phyloP scores from a whole-genome alignment of 768 basidiomycete species.

The Leccinum variicolor region DNA sequence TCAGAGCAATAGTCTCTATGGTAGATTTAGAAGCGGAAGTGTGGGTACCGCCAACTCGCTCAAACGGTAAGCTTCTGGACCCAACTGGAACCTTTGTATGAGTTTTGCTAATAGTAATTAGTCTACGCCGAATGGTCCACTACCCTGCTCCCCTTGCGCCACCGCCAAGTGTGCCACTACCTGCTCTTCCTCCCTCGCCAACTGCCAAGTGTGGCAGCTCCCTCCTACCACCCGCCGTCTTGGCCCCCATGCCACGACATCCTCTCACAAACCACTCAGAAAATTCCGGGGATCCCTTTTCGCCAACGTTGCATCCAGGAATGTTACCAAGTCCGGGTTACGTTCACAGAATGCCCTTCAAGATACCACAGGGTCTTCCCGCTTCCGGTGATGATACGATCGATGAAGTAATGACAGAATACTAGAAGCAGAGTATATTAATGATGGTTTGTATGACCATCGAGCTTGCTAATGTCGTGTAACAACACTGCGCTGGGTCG shows the following conservation, averaged over 20 bases:
- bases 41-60: slow-evolving; percentile 29
- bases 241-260: slow-evolving; percentile 17
- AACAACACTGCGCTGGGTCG: slow-evolving; percentile 14
- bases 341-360: slow-evolving; percentile 9
- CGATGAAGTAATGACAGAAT: slow-evolving; percentile 23
- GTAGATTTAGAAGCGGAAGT: slow-evolving; percentile 58
- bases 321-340: slow-evolving; percentile 10
- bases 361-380: slow-evolving; percentile 5
- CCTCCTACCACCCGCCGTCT: slow-evolving; percentile 18
- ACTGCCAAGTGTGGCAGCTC: slow-evolving; percentile 11
- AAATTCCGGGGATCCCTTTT: slow-evolving; percentile 1
- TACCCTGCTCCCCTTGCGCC: slow-evolving; percentile 23
- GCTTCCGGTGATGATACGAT: slow-evolving; percentile 1
- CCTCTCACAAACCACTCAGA: slow-evolving; percentile 11
- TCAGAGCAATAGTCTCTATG: slow-evolving; percentile 42
- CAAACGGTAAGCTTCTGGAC: slow-evolving; percentile 29
- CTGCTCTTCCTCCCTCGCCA: slow-evolving; percentile 26
- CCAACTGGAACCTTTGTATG: slow-evolving; percentile 2
- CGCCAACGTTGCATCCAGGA: background rate
- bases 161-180: slow-evolving; percentile 29
- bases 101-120: slow-evolving; percentile 15
- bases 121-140: slow-evolving; percentile 40
- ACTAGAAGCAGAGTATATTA: slow-evolving; percentile 2
- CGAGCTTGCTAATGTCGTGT: background rate
- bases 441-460: slow-evolving; percentile 11